Evolutionary conservation across 2,329 filamentous ascomycete species (phyloP).

Genomic region (Fusarium sp.): DNA sequence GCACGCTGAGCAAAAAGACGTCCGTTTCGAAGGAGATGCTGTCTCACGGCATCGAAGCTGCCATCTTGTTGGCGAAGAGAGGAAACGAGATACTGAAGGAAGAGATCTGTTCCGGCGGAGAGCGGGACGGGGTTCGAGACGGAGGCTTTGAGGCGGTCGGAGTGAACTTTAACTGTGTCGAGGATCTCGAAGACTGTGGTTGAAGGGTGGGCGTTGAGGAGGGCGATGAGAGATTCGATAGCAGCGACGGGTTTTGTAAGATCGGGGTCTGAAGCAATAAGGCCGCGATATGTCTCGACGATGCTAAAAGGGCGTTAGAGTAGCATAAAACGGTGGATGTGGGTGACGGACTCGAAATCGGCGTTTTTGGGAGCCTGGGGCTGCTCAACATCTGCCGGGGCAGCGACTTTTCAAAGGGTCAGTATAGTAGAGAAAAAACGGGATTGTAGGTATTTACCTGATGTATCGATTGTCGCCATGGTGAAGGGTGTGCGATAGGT

Average conservation of each 20-base stretch:
- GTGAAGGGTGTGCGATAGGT: neutral
- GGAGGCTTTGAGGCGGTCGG: conserved; percentile 78
- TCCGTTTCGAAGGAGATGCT: conserved; percentile 86
- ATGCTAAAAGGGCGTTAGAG: conserved; percentile 54
- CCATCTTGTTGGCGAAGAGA: conserved; percentile 69
- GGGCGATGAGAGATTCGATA: conserved; percentile 89
- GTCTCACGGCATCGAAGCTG: conserved; percentile 80
- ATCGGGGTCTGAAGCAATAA: conserved; percentile 76
- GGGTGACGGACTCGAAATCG: conserved; percentile 45
- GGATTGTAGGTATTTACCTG: conserved; percentile 2
- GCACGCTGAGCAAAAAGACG: conserved; percentile 87
- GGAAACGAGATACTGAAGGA: conserved; percentile 91
- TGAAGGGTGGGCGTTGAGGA: conserved; percentile 81
- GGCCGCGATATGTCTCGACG: conserved; percentile 64
- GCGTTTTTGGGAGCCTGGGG: conserved; percentile 33
- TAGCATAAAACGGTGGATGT: neutral
- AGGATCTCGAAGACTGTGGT: conserved; percentile 95
- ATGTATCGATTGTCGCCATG: conserved; percentile 38
- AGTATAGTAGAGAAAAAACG: neutral
- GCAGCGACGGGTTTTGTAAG: conserved; percentile 96
- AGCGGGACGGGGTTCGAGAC: conserved; percentile 92
- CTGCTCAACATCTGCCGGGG: conserved; percentile 37
- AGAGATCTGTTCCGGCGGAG: conserved; percentile 93
- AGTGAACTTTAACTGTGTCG: conserved; percentile 82
- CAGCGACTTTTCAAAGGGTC: conserved; percentile 5